A percentile compares a stretch with the other conserved stretches of the same genome.
phyloP scores from a whole-genome alignment of 768 basidiomycete genomes.

The Ephemerocybe angulata region DNA sequence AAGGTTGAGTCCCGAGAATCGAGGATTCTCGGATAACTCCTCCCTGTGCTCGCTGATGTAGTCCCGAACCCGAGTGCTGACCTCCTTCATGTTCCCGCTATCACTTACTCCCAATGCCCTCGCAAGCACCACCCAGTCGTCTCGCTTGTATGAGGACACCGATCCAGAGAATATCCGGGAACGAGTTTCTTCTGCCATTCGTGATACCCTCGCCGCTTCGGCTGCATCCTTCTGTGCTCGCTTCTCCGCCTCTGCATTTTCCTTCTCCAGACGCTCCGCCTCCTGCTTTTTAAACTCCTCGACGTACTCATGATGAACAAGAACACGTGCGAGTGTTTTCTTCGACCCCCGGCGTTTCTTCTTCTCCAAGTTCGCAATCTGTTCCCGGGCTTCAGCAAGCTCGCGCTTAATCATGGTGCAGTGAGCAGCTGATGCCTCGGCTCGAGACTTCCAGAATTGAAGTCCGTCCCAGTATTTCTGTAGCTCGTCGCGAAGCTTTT shows the following conservation, averaged over 20 bases:
- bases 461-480: no score
- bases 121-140: neutral
- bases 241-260: neutral
- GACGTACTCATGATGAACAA: neutral
- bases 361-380: no score
- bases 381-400: no score
- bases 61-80: neutral
- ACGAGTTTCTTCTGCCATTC: neutral
- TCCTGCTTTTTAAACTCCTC: neutral
- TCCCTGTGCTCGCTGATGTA: neutral
- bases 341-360: no score
- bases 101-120: neutral
- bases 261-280: neutral
- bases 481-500: no score
- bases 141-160: neutral
- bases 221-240: neutral
- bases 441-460: no score
- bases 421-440: no score
- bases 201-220: neutral
- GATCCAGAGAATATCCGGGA: neutral
- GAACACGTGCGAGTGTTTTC: neutral
- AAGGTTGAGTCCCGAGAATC: neutral
- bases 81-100: neutral
- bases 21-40: neutral
- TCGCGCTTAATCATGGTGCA: no score